Evolutionary conservation across 306 rosid genomes (phyloP), one percentile per base, ranked within the genome.

Genomic region (Vigna radiata): DNA sequence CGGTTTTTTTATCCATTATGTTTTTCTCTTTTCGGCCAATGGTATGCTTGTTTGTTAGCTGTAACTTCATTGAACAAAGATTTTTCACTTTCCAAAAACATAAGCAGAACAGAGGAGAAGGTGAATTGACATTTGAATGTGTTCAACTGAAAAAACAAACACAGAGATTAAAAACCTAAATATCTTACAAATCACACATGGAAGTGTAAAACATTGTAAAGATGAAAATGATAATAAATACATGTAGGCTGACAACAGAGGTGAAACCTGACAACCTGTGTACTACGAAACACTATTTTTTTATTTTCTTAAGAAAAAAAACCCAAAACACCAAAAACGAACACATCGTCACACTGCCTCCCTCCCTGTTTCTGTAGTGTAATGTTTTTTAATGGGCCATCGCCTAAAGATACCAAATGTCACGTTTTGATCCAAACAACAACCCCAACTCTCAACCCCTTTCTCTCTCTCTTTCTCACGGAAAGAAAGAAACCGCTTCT

Each of bases 401-500:
- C 36, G 55, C 72, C 77, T 71, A 68, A 56, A 74, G 70, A 81
- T 58, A 21, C 71, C 71, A 67, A 72, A 66, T 47, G 56, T 56
- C 41, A 44, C 69, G 18, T 74, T 81, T 75, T 68, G 73, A 81
- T 68, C 85, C 81, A 81, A 81, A 81, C 68, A 59, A 16, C 19
- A 17, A 39, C 4, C 55, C 46, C 46, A 41, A 41, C 4, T 41
- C 46, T 41, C 10, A 41, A 10, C 75, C 62, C 47, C 27, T 50
- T 33, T 33, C 56, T 79, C 66, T 50, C 53, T 33, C 27, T 60
- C 50, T 12, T 50, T 69, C 69, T 67, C 16, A 12, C 49, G 13
- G 15, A 44, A 2, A 44, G 5, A 44, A 44, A 44, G 63, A 43
- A 63, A 75, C 71, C 63, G 17, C 52, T 36, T 75, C 50, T 29